Evolutionary conservation across 2,329 filamentous ascomycete species (phyloP).

Genomic region (Bipolaris bicolor): DNA sequence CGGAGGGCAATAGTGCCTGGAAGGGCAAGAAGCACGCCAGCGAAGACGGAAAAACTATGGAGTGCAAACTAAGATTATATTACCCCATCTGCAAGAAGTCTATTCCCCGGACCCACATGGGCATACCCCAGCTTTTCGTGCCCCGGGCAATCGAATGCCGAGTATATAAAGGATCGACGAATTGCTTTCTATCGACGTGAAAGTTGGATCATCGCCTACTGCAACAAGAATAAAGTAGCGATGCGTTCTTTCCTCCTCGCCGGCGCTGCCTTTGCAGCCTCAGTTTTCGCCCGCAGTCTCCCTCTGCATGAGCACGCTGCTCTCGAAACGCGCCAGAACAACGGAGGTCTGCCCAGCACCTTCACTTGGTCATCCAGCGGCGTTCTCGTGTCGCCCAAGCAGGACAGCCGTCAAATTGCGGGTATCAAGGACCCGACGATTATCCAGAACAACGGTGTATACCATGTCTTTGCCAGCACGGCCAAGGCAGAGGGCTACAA

Average conservation of each 20-base stretch:
- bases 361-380: conserved; percentile 43
- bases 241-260: conserved; percentile 16
- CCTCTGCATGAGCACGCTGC: neutral
- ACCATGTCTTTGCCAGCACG: conserved; percentile 53
- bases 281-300: conserved; percentile 16
- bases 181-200: neutral
- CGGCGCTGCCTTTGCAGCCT: conserved; percentile 15
- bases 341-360: conserved; percentile 27
- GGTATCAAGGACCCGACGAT: conserved; percentile 48
- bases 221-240: neutral
- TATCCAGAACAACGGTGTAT: conserved; percentile 47
- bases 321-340: conserved; percentile 4
- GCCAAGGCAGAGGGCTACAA: conserved; percentile 48
- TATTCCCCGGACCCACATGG: neutral
- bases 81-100: neutral
- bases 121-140: neutral
- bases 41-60: neutral
- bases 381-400: conserved; percentile 36
- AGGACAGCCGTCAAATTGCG: conserved; percentile 33
- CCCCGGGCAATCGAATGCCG: neutral
- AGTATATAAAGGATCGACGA: conserved; percentile 1
- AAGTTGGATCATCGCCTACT: neutral
- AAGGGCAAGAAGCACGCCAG: neutral
- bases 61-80: neutral
- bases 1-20: neutral